Percentiles rank a stretch among this genome's conserved stretches.
These are phyloP conservation scores for Cryptococcus sp. DNA, from an alignment of 1,284 basidiomycete species.

Conservation along the genomic window DNA sequence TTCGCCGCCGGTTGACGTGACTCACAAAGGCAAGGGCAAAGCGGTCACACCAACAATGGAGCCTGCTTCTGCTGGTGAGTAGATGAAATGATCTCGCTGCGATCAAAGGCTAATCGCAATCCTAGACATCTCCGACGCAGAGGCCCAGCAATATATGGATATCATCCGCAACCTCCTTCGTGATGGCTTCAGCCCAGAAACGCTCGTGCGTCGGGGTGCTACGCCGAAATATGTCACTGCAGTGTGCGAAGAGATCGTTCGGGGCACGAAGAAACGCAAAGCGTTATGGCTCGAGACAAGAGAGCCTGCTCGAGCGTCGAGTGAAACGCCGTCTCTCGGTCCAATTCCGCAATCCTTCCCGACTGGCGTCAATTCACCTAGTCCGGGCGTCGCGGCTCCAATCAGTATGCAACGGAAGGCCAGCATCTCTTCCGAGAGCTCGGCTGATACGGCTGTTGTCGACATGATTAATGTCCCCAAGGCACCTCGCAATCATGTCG, in stretches of 20 bases:
- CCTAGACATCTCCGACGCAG: constrained; percentile 30
- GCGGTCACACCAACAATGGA: constrained; percentile 2
- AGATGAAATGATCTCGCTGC: too few species aligned
- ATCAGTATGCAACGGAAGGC: constrained; percentile 14
- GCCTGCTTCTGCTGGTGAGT: constrained; percentile 12
- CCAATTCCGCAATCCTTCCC: not conserved
- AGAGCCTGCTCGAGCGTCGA: constrained; percentile 10
- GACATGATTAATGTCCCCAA: constrained; percentile 25
- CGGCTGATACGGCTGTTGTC: constrained; percentile 20
- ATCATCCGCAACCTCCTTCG: constrained; percentile 39
- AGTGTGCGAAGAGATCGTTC: constrained; percentile 44
- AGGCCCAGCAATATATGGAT: constrained; percentile 37
- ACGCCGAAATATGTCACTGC: constrained; percentile 33
- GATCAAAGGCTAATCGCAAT: not conserved
- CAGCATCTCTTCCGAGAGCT: constrained; percentile 29
- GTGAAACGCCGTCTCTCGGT: constrained; percentile 10
- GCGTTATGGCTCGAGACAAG: constrained; percentile 27
- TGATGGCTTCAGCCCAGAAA: constrained; percentile 36
- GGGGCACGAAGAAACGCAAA: constrained; percentile 24
- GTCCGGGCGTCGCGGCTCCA: constrained; percentile 31
- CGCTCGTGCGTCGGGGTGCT: constrained; percentile 36
- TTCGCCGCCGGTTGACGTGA: not conserved
- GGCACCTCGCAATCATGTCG: too few species aligned
- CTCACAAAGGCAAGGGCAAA: constrained; percentile 7
- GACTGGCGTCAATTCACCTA: constrained; percentile 17